Base-by-base conservation (phyloP, 2,329 filamentous ascomycete species). In the Nemania sp. region DNA sequence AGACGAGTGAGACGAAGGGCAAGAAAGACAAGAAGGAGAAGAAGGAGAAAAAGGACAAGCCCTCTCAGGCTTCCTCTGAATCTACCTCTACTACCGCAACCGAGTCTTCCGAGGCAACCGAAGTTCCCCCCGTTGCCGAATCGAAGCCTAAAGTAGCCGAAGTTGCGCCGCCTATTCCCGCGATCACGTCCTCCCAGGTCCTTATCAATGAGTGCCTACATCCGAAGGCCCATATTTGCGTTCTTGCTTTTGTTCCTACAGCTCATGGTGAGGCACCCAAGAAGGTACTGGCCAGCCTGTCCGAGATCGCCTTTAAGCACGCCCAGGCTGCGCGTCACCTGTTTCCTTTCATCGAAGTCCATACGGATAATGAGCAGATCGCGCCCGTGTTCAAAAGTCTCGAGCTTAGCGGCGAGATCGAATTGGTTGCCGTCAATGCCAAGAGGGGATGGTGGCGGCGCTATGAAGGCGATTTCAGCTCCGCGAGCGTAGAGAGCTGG, bases 361-460 rank as follows among this genome's bases (percentile, higher is more conserved):
- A 91, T 12, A 79, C 79, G 43, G 79, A 81, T 39, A 89, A 89
- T 66, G 75, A 81, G n/a, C 82, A 81, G 7, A 83, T 83, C 0
- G 74, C 78, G 1, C 73, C 75, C 5, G 74, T 94, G 4, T 80
- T 87, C 57, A 77, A 81, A 42, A 79, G 81, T n/a, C 84, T 97
- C 17, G 83, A 80, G 0, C 80, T 97, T 20, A 74, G 76, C 0
- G 78, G 79, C 1, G 78, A 85, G 6, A 79, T 92, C 15, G 87
- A 93, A 71, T 77, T 98, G 46, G 80, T 98, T 56, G 92, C 92
- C 15, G 75, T 96, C 60, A 97, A 97, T 75, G 90, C 86, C 34
- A 92, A 93, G 70, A 87, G 92, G 55, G 83, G 85, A 43, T 99
- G 95, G 95, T 96, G 88, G 85, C 89, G 90, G 69, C 85, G 83